phyloP scores from a whole-genome alignment of 768 basidiomycete genomes.

The Tulasnella sp. region DNA sequence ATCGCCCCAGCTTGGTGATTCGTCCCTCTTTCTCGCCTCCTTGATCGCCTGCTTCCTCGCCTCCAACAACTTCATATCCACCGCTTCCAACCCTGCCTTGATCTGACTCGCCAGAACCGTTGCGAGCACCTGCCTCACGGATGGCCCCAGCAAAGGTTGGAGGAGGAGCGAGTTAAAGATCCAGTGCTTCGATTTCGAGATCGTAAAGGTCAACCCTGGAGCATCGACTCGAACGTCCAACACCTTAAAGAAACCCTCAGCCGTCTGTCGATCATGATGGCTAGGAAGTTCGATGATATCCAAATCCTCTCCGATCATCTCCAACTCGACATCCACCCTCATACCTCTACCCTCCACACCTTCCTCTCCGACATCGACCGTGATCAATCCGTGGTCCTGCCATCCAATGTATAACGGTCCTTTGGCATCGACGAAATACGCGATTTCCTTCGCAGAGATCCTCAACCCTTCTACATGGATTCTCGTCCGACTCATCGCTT shows the following conservation, averaged over 20 bases:
- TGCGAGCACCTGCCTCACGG: neutral
- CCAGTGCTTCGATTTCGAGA: slow-evolving; percentile 10
- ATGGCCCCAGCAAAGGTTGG: slow-evolving; percentile 5
- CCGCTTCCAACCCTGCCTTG: neutral
- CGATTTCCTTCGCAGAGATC: slow-evolving; percentile 3
- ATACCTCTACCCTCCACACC: neutral
- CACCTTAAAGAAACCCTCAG: neutral
- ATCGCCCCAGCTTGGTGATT: neutral
- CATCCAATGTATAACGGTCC: slow-evolving; percentile 12
- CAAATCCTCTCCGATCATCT: slow-evolving; percentile 4
- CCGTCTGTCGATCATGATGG: no score
- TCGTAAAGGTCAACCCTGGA: slow-evolving; percentile 5
- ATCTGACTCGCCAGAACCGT: slow-evolving; percentile 2
- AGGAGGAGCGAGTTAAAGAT: slow-evolving; percentile 13
- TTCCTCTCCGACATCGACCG: slow-evolving; percentile 7
- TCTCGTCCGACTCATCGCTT: neutral
- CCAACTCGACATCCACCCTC: slow-evolving; percentile 4
- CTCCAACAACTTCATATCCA: neutral
- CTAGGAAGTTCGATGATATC: neutral
- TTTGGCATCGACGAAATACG: slow-evolving; percentile 6
- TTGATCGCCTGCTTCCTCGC: neutral
- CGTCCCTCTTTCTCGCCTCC: neutral
- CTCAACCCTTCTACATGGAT: slow-evolving; percentile 12
- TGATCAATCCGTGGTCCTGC: slow-evolving; percentile 12
- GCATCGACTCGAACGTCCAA: slow-evolving; percentile 5